Conservation (phyloP, 225 moss, liverwort and hornwort genomes). For the Pseudisothecium myosuroides region DNA sequence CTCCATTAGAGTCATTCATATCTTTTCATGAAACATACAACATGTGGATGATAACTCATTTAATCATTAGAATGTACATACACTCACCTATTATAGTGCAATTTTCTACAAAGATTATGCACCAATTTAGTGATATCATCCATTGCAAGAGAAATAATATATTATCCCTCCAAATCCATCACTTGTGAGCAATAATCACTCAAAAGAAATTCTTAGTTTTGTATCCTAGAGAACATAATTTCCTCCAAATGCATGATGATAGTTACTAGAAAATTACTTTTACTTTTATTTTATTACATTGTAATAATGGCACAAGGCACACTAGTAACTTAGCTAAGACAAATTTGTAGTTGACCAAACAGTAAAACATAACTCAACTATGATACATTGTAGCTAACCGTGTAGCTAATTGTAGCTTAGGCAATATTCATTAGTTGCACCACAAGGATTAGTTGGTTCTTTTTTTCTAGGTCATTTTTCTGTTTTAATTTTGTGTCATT, state of each 20-base stretch:
- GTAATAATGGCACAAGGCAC: too few relatives aligned
- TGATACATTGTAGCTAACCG: fast-evolving
- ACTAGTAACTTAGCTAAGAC: neutral
- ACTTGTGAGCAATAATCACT: neutral
- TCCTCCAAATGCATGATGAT: fast-evolving
- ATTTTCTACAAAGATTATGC: fast-evolving
- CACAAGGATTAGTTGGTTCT: neutral
- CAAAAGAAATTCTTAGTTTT: neutral
- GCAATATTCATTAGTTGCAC: neutral
- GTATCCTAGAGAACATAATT: too few relatives aligned
- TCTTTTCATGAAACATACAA: neutral
- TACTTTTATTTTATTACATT: too few relatives aligned
- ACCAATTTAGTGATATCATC: neutral
- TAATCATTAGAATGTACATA: neutral
- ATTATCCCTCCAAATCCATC: neutral
- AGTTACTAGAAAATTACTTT: neutral
- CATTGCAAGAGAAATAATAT: neutral
- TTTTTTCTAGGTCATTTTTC: neutral
- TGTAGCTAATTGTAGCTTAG: too few relatives aligned
- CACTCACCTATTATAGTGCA: neutral
- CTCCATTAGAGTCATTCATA: neutral
- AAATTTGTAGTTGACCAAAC: neutral
- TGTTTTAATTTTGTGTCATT: neutral
- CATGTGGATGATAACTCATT: fast-evolving
- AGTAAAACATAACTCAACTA: neutral